Conservation (phyloP, 371 early-diverging fungal genomes). For the Catenaria anguillulae region DNA sequence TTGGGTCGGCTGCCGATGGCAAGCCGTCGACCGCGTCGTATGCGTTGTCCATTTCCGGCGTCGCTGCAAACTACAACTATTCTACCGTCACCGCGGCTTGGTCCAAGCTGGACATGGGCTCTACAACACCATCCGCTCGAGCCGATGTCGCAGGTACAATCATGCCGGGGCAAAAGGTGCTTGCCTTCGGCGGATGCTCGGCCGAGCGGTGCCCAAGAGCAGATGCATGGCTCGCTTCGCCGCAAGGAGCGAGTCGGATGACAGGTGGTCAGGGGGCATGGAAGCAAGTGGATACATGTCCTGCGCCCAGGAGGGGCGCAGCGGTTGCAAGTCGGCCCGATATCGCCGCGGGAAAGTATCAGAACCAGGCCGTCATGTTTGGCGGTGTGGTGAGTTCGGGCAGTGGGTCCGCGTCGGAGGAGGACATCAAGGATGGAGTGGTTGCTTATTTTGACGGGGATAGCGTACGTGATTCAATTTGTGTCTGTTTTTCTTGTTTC, state of each 20-base stretch:
- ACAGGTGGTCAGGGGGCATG: neutral
- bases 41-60: neutral
- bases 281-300: neutral
- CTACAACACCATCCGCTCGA: neutral
- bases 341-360: neutral
- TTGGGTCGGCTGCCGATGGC: neutral
- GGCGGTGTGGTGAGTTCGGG: neutral
- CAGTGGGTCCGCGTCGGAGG: neutral
- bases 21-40: neutral
- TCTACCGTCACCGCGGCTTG: neutral
- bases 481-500: neutral
- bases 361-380: neutral
- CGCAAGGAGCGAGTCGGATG: neutral
- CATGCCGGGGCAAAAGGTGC: neutral
- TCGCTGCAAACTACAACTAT: neutral
- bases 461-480: neutral
- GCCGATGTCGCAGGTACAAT: neutral
- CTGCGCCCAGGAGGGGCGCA: neutral
- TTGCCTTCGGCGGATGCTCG: neutral
- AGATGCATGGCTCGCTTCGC: neutral
- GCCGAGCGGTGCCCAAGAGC: neutral
- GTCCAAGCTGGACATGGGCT: neutral
- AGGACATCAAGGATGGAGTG: neutral
- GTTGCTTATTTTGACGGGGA: neutral
- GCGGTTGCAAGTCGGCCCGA: neutral